Evolutionary conservation across 78 protist genomes (phyloP).

Genomic region (Dictyostelium intermedium): DNA sequence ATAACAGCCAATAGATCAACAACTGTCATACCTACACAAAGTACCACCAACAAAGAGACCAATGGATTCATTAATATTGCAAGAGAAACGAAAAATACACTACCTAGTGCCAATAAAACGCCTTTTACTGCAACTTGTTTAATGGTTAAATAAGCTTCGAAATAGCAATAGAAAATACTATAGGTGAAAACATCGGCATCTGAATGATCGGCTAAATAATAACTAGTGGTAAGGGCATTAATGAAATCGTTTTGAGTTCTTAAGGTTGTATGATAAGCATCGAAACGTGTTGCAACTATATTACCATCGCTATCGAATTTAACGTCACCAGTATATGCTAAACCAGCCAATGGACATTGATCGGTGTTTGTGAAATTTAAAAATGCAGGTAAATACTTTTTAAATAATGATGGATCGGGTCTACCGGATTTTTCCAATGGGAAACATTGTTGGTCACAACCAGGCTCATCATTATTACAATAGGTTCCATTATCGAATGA

Average conservation of each 20-base stretch:
- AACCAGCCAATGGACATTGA: slow-evolving; percentile 4
- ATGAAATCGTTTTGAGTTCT: slow-evolving; percentile 70
- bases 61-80: slow-evolving; percentile 34
- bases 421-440: neutral
- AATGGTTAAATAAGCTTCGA: slow-evolving; percentile 79
- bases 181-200: slow-evolving; percentile 45
- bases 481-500: neutral
- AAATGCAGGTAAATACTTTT: slow-evolving; percentile 14
- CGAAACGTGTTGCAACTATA: slow-evolving; percentile 31
- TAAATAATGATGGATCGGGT: neutral
- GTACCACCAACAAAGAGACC: slow-evolving; percentile 25
- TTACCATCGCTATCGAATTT: neutral
- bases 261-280: slow-evolving; percentile 47
- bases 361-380: neutral
- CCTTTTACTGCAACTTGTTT: slow-evolving; percentile 25
- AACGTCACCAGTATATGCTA: neutral
- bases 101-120: slow-evolving; percentile 32
- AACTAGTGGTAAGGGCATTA: slow-evolving; percentile 22
- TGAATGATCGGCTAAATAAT: slow-evolving; percentile 14
- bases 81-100: slow-evolving; percentile 67
- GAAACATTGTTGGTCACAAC: neutral
- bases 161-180: slow-evolving; percentile 71
- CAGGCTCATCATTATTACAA: neutral
- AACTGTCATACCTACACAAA: slow-evolving; percentile 53
- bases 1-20: slow-evolving; percentile 71